Evolutionary conservation across 2,329 filamentous ascomycete genomes (phyloP), one percentile per base, ranked within the genome.

Genomic region (Calonectria naviculata): DNA sequence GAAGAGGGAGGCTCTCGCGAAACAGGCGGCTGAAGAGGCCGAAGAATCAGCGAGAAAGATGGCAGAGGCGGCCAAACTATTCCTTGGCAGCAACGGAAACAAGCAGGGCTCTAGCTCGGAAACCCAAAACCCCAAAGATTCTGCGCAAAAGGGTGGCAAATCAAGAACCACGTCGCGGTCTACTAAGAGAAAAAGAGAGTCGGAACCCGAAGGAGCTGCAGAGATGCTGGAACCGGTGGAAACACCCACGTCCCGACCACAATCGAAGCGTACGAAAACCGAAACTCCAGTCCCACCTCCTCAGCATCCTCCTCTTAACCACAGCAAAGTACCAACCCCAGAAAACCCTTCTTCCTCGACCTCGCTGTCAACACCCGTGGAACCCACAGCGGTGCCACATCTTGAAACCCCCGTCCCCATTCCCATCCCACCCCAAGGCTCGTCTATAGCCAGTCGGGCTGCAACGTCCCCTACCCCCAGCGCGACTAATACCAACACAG

Each of bases 1-100:
- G 13, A 94, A 94, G 83, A 86, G 90, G 66, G 91, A 94, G 80
- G 89, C 90, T 7, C 83, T 91, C 74, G 90, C 89, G 15, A 90
- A 90, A 74, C 85, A 88, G 74, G 90, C 90, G 2, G 90, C 89
- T 1, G 89, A 92, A 72, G 90, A 92, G 78, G 90, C 90, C 19
- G 88, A 90, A 77, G 87, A 89, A 75, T 89, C 88, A 10, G 87
- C 86, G 19, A 84, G 87, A 19, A 89, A 88, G 78, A 86, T 89
- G 83, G 82, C 83, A 10, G 85, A 87, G 75, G 82, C 85, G 67
- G 87, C 86, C 29, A 84, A 86, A 64, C 81, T 84, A 29, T 82
- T 88, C 73, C 83, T 87, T 69, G 83, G 83, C 31, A 79, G 78
- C 65, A 70, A 70, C 54, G 52, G 54, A 13, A 70, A 66, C 67